Percentiles rank a stretch among this genome's conserved stretches.
Evolutionary conservation across 257 asterid species (phyloP).

Genomic region (Scutellaria baicalensis): DNA sequence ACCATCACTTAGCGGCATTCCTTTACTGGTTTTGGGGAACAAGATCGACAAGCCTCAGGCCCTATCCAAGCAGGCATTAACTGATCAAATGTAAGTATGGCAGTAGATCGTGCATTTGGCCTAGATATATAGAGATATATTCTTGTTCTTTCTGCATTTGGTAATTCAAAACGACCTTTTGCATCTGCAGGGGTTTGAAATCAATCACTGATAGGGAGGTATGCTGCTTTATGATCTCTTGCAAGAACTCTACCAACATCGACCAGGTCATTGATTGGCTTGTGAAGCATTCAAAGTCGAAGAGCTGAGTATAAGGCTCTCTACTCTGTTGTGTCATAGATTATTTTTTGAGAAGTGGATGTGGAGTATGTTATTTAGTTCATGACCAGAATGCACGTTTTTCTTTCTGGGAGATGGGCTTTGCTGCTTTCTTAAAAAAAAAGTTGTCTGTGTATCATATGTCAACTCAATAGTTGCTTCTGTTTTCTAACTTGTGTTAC

Average conservation of each 20-base stretch:
- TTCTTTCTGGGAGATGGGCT: conserved; percentile 22
- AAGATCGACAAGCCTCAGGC: conserved; percentile 81
- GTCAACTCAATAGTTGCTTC: conserved; percentile 10
- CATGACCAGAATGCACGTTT: conserved; percentile 23
- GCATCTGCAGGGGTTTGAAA: conserved; percentile 67
- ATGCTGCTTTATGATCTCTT: conserved; percentile 96
- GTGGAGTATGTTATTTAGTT: conserved; percentile 20
- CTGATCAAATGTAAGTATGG: conserved; percentile 74
- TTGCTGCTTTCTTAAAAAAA: conserved; percentile 19
- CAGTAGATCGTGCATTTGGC: background rate
- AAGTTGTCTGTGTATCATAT: conserved; percentile 27
- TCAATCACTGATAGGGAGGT: conserved; percentile 87
- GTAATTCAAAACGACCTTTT: background rate
- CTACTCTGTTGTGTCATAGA: conserved; percentile 22
- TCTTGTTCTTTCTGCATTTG: background rate
- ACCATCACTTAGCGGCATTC: conserved; percentile 83
- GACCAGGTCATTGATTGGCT: conserved; percentile 97
- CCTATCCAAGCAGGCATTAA: conserved; percentile 71
- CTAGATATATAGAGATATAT: background rate
- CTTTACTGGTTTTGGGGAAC: conserved; percentile 89
- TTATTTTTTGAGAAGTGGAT: conserved; percentile 13
- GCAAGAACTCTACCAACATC: conserved; percentile 92
- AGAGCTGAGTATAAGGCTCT: conserved; percentile 41
- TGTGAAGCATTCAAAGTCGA: conserved; percentile 87
- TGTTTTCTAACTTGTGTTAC: conserved; percentile 11